A percentile compares a stretch with the other conserved stretches of the same genome.
These are phyloP conservation scores for Fusarium pilosicola DNA, from an alignment of 2,329 filamentous ascomycete species.

Conservation along the genomic window DNA sequence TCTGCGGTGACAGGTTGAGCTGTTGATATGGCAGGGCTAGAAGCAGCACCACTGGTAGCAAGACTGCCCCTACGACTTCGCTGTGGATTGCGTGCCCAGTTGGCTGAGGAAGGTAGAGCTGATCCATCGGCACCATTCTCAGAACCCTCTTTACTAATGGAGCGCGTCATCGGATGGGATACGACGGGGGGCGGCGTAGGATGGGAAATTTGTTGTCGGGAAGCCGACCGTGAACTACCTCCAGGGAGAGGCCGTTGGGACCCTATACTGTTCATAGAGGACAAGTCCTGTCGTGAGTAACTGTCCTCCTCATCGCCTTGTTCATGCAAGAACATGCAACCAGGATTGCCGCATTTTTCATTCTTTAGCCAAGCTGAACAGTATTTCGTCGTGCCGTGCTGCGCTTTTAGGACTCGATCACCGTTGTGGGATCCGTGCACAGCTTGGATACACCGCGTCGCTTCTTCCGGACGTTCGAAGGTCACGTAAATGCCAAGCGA, in stretches of 20 bases:
- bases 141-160: constrained; percentile 81
- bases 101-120: constrained; percentile 91
- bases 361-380: constrained; percentile 96
- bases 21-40: constrained; percentile 80
- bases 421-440: constrained; percentile 94
- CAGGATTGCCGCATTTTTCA: constrained; percentile 92
- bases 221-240: constrained; percentile 62
- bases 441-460: constrained; percentile 86
- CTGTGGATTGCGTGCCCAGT: constrained; percentile 82
- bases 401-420: constrained; percentile 82
- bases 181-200: constrained; percentile 52
- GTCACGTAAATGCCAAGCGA: constrained; percentile 99
- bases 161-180: constrained; percentile 75
- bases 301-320: constrained; percentile 98
- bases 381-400: constrained; percentile 93
- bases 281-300: constrained; percentile 93
- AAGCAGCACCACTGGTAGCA: constrained; percentile 81
- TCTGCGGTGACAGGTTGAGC: constrained; percentile 66
- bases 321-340: constrained; percentile 98
- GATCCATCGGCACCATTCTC: constrained; percentile 80
- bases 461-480: constrained; percentile 91
- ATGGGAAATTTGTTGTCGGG: constrained; percentile 59
- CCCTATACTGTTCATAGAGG: constrained; percentile 90
- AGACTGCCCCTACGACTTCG: constrained; percentile 79
- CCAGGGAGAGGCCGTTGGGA: constrained; percentile 75